A percentile compares a stretch with the other conserved stretches of the same genome.
Evolutionary conservation across 495 filamentous ascomycete species (phyloP).

Genomic region (Haplographium delicatum): DNA sequence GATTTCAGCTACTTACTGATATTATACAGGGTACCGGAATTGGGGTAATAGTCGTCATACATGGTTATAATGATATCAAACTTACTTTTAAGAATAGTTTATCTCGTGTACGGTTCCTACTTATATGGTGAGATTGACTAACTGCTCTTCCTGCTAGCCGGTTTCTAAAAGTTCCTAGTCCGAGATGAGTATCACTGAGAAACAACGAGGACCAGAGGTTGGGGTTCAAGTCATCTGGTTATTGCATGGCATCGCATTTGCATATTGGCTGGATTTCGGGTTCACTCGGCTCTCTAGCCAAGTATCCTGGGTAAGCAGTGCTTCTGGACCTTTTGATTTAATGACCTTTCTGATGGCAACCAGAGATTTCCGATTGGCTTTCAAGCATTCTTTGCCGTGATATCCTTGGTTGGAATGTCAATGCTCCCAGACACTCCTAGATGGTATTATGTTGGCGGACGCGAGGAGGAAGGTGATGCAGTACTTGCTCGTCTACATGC

Average conservation of each 20-base stretch:
- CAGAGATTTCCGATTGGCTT: slow-evolving; percentile 37
- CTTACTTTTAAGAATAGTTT: slow-evolving; percentile 16
- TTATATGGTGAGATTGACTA: not conserved
- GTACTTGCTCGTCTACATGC: slow-evolving; percentile 36
- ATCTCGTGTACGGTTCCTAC: not conserved
- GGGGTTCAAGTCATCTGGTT: not conserved
- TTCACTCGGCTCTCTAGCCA: slow-evolving; percentile 27
- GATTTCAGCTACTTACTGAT: no score
- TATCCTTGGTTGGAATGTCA: slow-evolving; percentile 26
- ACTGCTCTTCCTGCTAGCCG: no score
- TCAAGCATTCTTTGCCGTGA: slow-evolving; percentile 31
- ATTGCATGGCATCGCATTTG: slow-evolving; percentile 2
- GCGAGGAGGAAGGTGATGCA: slow-evolving; percentile 34
- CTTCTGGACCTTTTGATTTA: no score
- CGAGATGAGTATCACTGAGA: not conserved
- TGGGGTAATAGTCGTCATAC: not conserved
- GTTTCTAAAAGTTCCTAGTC: no score
- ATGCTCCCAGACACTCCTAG: slow-evolving; percentile 43
- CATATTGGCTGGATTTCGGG: slow-evolving; percentile 26
- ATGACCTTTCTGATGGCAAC: no score
- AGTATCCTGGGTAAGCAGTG: slow-evolving; percentile 14
- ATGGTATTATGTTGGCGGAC: slow-evolving; percentile 39
- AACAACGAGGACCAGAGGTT: slow-evolving; percentile 8
- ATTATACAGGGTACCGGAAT: slow-evolving; percentile 5
- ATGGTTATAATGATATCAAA: not conserved